Base-by-base conservation (phyloP, 441 rosid species). In the Pelargonium myrrhifolium region DNA sequence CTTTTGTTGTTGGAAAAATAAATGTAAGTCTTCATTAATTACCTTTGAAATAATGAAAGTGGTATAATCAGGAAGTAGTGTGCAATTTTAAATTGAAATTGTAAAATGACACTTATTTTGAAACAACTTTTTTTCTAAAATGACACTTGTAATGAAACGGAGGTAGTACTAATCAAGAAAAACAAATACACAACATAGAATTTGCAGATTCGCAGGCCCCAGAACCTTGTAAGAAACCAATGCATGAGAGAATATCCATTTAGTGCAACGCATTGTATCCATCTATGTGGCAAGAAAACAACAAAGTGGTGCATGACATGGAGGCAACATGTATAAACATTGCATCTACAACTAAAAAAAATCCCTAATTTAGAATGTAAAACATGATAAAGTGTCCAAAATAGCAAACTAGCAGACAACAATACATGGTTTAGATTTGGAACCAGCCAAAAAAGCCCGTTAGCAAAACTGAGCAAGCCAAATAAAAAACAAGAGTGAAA, bases 381-480 rank as follows among this genome's bases (percentile, higher is more conserved):
- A 51, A 15, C 56, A 51, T 51, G 56, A 14, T 14, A 1, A 51
- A 4, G 21, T 7, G 56, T 35, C 6, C 4, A 51, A 4, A 14
- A 14, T 14, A 17, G 21, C 18, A 18, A 18, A 17, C 56, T 51
- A 51, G 56, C 7, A 6, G 6, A 51, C 8, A n/a, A 51, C 9
- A 1, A 15, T 51, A n/a, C 6, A 6, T 0, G 2, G 15, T 51
- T 4, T 18, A 51, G 20, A n/a, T 6, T 51, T 51, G 56, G 56
- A 51, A 51, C 56, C 56, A 51, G 56, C 21, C 56, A 51, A 51
- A 18, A 51, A 51, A 15, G 56, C 17, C 8, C 6, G 17, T 17
- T 15, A 51, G 20, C 56, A 51, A 51, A 51, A 51, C 49, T 18
- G 7, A 51, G 56, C 56, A 51, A 51, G 56, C 56, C 56, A 51